phyloP scores from a whole-genome alignment of 371 early-diverging fungal species.

The Blastocladiella emersonii region DNA sequence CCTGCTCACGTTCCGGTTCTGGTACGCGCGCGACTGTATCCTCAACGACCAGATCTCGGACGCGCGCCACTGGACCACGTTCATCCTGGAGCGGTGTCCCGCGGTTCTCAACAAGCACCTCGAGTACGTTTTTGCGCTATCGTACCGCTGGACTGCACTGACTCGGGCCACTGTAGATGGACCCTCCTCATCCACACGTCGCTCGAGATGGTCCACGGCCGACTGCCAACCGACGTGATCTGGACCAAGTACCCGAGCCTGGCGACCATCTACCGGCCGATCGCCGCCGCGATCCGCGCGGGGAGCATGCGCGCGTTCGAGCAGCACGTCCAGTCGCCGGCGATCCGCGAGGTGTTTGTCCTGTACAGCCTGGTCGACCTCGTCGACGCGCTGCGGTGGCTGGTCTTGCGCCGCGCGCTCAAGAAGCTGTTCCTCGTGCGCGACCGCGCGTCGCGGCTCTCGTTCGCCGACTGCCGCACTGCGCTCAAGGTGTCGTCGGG shows the following conservation, averaged over 20 bases:
- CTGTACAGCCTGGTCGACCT: not conserved
- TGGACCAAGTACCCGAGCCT: not conserved
- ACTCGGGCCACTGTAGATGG: not conserved
- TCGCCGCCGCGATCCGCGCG: not conserved
- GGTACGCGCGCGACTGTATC: not conserved
- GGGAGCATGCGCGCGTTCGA: not conserved
- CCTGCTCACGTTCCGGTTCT: not conserved
- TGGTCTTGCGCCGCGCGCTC: not conserved
- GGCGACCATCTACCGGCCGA: not conserved
- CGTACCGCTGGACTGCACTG: no score
- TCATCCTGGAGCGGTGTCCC: not conserved
- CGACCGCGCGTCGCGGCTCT: not conserved
- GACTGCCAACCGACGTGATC: not conserved
- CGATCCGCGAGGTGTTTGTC: not conserved
- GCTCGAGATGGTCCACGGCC: not conserved
- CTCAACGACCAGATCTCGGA: not conserved
- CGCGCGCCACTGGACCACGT: not conserved
- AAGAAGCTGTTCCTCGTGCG: not conserved
- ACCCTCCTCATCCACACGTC: not conserved
- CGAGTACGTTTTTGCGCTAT: no score
- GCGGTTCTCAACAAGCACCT: no score
- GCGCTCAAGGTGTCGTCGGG: not conserved
- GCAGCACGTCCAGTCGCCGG: not conserved
- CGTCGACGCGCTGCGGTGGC: not conserved
- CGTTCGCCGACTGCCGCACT: not conserved